Conservation (phyloP, 441 rosid species). For the Populus tomentosa region DNA sequence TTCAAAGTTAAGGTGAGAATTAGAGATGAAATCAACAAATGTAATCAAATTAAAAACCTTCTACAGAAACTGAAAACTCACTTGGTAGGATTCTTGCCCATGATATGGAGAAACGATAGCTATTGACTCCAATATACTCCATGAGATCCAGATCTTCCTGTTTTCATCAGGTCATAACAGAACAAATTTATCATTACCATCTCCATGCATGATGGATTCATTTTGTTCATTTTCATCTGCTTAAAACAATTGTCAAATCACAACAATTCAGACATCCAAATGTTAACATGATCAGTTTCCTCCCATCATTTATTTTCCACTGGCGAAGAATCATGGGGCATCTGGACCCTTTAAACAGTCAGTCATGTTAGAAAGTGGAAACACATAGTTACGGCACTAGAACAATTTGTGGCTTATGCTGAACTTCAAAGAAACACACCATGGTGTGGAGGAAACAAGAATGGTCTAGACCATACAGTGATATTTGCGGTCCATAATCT, state of each 20-base stretch:
- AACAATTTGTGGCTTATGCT: neutral
- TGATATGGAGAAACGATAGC: slow-evolving; percentile 69
- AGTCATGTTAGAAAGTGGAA: neutral
- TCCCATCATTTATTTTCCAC: neutral
- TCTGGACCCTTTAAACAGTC: neutral
- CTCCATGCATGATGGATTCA: neutral
- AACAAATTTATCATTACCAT: neutral
- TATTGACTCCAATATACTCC: slow-evolving; percentile 54
- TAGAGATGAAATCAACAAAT: neutral
- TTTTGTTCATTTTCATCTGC: neutral
- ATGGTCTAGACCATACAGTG: neutral
- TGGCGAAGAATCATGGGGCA: neutral
- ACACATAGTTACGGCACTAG: neutral
- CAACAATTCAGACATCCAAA: neutral
- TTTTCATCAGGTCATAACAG: slow-evolving; percentile 9
- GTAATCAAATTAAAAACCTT: neutral
- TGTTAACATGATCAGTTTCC: neutral
- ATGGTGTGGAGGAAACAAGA: neutral
- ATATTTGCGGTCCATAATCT: neutral
- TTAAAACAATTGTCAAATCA: neutral
- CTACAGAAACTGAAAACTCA: slow-evolving; percentile 22
- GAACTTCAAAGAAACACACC: neutral
- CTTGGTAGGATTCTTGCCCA: slow-evolving; percentile 74
- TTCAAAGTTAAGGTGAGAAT: neutral
- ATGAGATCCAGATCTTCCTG: slow-evolving; percentile 64